These are phyloP conservation scores for Colletotrichum noveboracense DNA, from an alignment of 2,329 filamentous ascomycete species.

Conservation along the genomic window DNA sequence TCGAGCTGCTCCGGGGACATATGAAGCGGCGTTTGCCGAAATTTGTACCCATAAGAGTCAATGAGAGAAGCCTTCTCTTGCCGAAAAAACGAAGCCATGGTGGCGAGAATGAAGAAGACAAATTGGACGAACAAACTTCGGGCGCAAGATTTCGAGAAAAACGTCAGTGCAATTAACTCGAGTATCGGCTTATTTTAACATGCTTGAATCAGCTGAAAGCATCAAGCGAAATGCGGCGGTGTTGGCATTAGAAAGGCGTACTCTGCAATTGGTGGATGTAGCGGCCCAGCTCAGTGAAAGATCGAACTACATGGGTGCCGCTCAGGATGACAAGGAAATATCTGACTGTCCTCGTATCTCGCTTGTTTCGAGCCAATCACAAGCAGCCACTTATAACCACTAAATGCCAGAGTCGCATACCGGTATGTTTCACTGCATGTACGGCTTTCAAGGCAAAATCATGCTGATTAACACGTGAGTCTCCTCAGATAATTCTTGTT, in stretches of 20 bases:
- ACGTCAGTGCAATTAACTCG: background rate
- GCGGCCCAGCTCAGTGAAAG: background rate
- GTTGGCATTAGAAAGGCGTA: background rate
- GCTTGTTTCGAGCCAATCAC: background rate
- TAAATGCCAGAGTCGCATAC: background rate
- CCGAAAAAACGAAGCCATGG: background rate
- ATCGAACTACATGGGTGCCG: background rate
- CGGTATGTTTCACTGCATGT: background rate
- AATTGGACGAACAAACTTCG: background rate
- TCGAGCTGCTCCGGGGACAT: background rate
- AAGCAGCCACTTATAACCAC: background rate
- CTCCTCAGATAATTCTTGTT: background rate
- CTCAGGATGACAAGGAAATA: background rate
- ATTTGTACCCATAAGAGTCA: background rate
- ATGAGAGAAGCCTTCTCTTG: background rate
- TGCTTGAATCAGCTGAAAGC: background rate
- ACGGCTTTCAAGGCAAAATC: background rate
- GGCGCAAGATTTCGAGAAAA: background rate
- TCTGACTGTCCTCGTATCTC: background rate
- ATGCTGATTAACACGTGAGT: background rate
- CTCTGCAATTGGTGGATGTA: background rate
- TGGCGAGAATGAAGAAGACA: background rate
- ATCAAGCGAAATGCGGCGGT: background rate
- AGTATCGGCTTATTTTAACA: background rate
- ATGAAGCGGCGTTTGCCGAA: background rate